These are phyloP conservation scores for Apiotrichum montevideense DNA, from an alignment of 1,284 basidiomycete genomes.

Conservation along the genomic window DNA sequence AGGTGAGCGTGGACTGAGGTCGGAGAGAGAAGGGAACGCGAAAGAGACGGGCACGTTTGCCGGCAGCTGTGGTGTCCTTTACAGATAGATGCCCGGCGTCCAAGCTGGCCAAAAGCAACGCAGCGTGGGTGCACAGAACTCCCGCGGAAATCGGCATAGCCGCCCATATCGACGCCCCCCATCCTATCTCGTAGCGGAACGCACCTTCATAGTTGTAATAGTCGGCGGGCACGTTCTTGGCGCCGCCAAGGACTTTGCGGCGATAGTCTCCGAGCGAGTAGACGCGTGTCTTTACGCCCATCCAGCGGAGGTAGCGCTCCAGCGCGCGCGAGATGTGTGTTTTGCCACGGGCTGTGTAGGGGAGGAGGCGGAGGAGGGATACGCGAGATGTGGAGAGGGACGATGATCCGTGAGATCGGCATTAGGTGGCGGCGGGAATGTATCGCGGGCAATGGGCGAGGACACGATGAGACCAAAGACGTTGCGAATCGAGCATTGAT, in stretches of 20 bases:
- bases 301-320: slow-evolving; percentile 95
- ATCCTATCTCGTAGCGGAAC: slow-evolving; percentile 21
- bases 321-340: slow-evolving; percentile 93
- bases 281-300: slow-evolving; percentile 91
- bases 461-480: no score
- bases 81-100: no score
- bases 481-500: no score
- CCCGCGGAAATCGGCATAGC: no score
- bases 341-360: slow-evolving; percentile 68
- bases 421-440: no score
- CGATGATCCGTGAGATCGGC: no score
- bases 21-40: neutral
- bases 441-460: no score
- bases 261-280: slow-evolving; percentile 93
- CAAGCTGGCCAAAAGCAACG: no score
- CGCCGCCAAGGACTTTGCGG: slow-evolving; percentile 78
- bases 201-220: slow-evolving; percentile 75
- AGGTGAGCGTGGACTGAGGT: neutral
- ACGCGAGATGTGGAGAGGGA: neutral
- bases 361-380: neutral
- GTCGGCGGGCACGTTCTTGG: slow-evolving; percentile 78
- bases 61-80: no score
- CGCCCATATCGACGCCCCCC: no score
- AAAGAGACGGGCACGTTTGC: neutral
- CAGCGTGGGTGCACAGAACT: no score